Evolutionary conservation across 2,329 filamentous ascomycete species (phyloP).

Genomic region (Exophiala aquamarina): DNA sequence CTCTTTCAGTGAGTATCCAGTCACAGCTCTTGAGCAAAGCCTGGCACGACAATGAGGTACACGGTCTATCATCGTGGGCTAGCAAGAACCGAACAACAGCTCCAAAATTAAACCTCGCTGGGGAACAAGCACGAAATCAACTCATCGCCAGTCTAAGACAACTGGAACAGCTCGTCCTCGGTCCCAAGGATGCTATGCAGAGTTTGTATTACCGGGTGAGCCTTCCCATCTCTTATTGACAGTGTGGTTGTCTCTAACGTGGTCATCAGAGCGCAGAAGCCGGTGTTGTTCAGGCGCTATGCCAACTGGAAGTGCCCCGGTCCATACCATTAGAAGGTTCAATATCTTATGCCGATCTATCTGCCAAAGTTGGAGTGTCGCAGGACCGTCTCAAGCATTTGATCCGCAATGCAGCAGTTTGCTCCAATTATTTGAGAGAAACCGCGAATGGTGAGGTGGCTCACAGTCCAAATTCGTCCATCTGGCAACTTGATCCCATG

Average conservation of each 20-base stretch:
- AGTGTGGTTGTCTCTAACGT: not conserved
- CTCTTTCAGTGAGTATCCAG: conserved; percentile 6
- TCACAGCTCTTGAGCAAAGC: conserved; percentile 10
- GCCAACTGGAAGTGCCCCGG: conserved; percentile 9
- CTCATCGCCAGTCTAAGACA: conserved; percentile 6
- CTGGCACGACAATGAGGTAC: conserved; percentile 12
- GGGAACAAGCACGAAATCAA: conserved; percentile 15
- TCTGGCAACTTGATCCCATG: conserved; percentile 13
- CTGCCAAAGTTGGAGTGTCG: conserved; percentile 8
- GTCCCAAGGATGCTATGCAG: conserved; percentile 16
- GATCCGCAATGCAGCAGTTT: conserved; percentile 9
- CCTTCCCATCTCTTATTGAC: not conserved
- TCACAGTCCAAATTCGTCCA: conserved; percentile 13
- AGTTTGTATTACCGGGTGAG: conserved; percentile 13
- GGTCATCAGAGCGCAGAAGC: conserved; percentile 11
- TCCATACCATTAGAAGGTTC: conserved; percentile 11
- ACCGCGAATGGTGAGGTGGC: conserved; percentile 8
- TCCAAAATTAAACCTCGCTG: conserved; percentile 6
- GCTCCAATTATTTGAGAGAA: conserved; percentile 11
- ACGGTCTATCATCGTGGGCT: conserved; percentile 9
- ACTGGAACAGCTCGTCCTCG: conserved; percentile 13
- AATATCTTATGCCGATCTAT: conserved; percentile 10
- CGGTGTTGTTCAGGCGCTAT: conserved; percentile 14
- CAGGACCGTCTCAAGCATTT: conserved; percentile 14
- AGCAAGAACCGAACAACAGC: conserved; percentile 4